Evolutionary conservation across 2,329 filamentous ascomycete species (phyloP).

Genomic region (Cadophora luteo-olivacea): DNA sequence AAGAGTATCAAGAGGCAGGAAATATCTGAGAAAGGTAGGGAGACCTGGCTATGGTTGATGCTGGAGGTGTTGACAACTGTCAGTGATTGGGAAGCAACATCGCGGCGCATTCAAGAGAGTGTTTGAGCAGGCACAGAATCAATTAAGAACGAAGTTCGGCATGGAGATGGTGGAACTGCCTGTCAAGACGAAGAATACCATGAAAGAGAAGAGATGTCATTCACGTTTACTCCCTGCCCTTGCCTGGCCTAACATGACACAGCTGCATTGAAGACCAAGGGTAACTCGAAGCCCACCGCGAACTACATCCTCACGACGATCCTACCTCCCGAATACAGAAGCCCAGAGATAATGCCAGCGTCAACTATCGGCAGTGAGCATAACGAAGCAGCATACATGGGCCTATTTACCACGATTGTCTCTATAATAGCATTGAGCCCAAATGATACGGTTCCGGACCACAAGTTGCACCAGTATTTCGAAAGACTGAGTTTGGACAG

Average conservation of each 20-base stretch:
- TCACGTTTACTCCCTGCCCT: conserved; percentile 49
- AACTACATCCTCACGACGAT: conserved; percentile 79
- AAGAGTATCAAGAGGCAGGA: conserved; percentile 65
- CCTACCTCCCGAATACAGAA: conserved; percentile 72
- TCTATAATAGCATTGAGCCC: conserved; percentile 74
- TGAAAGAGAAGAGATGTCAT: conserved; percentile 79
- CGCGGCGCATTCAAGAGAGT: conserved; percentile 76
- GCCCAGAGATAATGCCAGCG: conserved; percentile 70
- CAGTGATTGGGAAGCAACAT: conserved; percentile 53
- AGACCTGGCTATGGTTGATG: neutral
- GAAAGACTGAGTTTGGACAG: conserved; percentile 76
- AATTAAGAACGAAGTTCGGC: conserved; percentile 78
- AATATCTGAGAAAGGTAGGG: conserved; percentile 66
- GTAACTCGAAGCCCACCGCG: conserved; percentile 62
- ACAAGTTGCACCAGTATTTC: conserved; percentile 79
- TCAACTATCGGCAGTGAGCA: conserved; percentile 68
- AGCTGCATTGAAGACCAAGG: conserved; percentile 51
- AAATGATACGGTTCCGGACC: conserved; percentile 76
- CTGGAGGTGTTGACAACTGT: neutral
- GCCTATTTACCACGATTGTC: conserved; percentile 81
- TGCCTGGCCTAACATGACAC: conserved; percentile 18
- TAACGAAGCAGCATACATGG: conserved; percentile 81
- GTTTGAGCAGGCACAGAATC: conserved; percentile 77
- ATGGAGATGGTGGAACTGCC: conserved; percentile 92
- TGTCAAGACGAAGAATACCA: conserved; percentile 77